Conservation (phyloP, 148 eudicot genomes). For the Cornus kousa region DNA sequence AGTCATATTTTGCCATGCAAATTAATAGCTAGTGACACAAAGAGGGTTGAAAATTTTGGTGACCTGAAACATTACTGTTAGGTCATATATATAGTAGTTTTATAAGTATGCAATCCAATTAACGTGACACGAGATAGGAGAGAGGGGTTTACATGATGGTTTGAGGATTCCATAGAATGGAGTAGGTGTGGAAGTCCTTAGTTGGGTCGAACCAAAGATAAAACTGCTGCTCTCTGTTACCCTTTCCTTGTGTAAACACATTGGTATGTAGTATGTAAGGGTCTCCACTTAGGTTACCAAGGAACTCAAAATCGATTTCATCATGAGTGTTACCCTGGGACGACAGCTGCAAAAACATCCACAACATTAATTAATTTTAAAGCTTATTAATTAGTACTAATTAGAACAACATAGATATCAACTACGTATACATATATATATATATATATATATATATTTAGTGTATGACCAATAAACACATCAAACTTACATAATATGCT, state of each 20-base stretch:
- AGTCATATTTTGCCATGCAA: no score
- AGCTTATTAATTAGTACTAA: no score
- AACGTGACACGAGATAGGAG: not conserved
- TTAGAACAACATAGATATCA: not conserved
- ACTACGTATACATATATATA: no score
- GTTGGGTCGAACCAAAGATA: constrained; percentile 20
- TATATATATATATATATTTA: no score
- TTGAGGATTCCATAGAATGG: constrained; percentile 20
- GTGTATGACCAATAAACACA: not conserved
- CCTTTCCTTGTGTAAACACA: constrained; percentile 16
- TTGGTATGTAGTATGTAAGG: constrained; percentile 10
- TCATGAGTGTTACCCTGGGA: constrained; percentile 11
- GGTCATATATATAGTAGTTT: no score
- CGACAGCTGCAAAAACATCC: constrained; percentile 10
- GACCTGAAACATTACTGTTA: no score
- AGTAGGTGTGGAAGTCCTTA: constrained; percentile 12
- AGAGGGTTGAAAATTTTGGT: no score
- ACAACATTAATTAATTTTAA: no score
- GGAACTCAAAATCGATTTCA: constrained; percentile 15
- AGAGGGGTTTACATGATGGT: constrained; percentile 4
- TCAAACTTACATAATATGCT: not conserved
- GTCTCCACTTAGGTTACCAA: constrained; percentile 12
- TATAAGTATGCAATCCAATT: no score
- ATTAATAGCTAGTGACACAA: no score
- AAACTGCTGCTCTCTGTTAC: constrained; percentile 8